Evolutionary conservation across 805 yeast genomes (phyloP).

Genomic region (Pichia kluyveri): DNA sequence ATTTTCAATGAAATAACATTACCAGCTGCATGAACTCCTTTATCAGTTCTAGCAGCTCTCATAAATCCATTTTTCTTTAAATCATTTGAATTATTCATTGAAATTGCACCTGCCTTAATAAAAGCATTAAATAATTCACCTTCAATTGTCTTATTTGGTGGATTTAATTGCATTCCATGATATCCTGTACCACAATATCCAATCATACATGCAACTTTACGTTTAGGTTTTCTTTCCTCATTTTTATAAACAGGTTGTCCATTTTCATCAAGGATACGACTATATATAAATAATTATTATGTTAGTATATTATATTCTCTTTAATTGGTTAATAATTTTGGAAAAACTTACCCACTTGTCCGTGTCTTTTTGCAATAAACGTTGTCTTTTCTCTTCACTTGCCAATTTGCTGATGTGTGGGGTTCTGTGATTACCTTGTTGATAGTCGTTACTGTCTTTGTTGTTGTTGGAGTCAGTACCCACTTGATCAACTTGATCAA

Average conservation of each 20-base stretch:
- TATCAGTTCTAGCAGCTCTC: conserved; percentile 86
- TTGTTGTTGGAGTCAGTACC: too few relatives aligned
- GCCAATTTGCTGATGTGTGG: conserved; percentile 7
- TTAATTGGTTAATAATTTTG: too few relatives aligned
- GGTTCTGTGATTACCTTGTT: background rate
- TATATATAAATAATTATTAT: conserved; percentile 11
- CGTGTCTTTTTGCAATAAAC: conserved; percentile 23
- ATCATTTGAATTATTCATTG: conserved; percentile 79
- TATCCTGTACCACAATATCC: conserved; percentile 97
- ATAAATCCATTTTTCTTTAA: conserved; percentile 79
- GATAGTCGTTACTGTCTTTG: background rate
- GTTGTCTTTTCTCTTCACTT: conserved; percentile 22
- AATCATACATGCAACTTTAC: conserved; percentile 80
- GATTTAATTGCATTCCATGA: conserved; percentile 92
- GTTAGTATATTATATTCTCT: background rate
- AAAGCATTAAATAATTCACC: conserved; percentile 81
- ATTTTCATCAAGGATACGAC: conserved; percentile 46
- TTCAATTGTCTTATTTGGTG: conserved; percentile 83
- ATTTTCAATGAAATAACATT: conserved; percentile 78
- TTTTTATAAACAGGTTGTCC: conserved; percentile 49
- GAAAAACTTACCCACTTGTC: conserved; percentile 51
- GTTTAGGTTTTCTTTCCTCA: conserved; percentile 67
- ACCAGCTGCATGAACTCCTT: conserved; percentile 97
- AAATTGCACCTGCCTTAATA: conserved; percentile 79
- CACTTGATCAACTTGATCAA: too few relatives aligned